Evolutionary conservation across 129 eudicot species (phyloP), one percentile per base, ranked within the genome.

Genomic region (Artemisia annua): DNA sequence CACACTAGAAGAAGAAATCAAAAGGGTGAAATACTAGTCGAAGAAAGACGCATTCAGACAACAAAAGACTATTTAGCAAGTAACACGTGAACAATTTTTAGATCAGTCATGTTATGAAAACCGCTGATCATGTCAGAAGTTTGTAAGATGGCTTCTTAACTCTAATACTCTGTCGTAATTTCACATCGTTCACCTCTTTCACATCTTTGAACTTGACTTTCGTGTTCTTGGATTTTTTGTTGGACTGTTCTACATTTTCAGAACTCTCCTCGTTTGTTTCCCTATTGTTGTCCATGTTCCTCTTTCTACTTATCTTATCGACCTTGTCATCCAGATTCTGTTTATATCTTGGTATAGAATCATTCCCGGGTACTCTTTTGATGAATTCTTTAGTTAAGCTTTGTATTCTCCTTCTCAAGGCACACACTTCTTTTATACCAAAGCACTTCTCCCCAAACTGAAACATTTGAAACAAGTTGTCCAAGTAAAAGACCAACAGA

Each of bases 381-480:
- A 50, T 17, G 55, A 50, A 50, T 13, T 50, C 16, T 50, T 50
- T 5, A 50, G 13, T 50, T 50, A 50, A 50, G 55, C 55, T 50
- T 50, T 50, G 55, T 15, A 50, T 50, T 50, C 55, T 50, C 55
- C 17, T 50, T 50, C 55, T 50, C 55, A 50, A 50, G 17, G 55
- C 55, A 50, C 55, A 50, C 54, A 11, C 54, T 49, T 49, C 54
- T 49, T 49, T 49, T 8, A 8, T 49, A 48, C 3, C 53, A 48
- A 48, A 49, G 54, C 54, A 49, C 54, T 49, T 49, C 54, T 49
- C 54, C n/a, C 54, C 54, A 49, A 49, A 49, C 54, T 49, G 54
- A 49, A 49, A 49, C 11, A 0, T 49, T 49, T 49, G 54, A 49
- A 49, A 49, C 54, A 49, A n/a, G 54, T 49, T 48, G 53, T 48